Evolutionary conservation across 176 grass and related monocot species (phyloP), one percentile per base, ranked within the genome.

Genomic region (Olyra latifolia): DNA sequence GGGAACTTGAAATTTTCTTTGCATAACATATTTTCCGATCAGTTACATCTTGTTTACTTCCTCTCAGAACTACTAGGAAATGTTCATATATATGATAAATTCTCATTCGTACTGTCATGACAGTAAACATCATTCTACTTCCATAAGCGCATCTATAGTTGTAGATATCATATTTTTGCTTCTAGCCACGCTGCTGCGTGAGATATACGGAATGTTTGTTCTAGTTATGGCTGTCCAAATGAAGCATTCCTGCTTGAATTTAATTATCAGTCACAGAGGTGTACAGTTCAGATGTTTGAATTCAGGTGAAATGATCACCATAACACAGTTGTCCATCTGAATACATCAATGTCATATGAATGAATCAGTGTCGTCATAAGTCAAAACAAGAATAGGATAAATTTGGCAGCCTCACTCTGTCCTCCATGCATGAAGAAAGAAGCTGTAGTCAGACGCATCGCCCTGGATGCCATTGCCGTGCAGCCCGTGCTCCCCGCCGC

Each of bases 371-470:
- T 76, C 24, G 22, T 76, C 24, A 19, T 42, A 59, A 14, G 67
- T 68, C 15, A 81, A 75, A 66, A 42, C 6, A 42, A 63, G 11
- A 58, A 56, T 8, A 55, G 17, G 23, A 54, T 47, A 24, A 69
- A 28, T 66, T 35, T 53, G 14, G 29, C 52, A 29, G 8, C 44
- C 9, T 98, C 84, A 98, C 54, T 98, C 96, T 39, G 83, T 89
- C 83, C 82, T 93, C 96, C 92, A 98, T 32, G 96, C 92, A 27
- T 93, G 87, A 23, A 99, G 89, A 71, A 92, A 93, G 90, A 93
- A 95, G 43, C 81, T 95, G 71, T 95, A 98, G 15, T 87, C 92
- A n/a, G 60, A 52, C n/a, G n/a, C 71, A 29, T 86, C 83, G 6
- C 77, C 62, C 2, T 71, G 40, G 22, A 72, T 70, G 15, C 45